Conservation (phyloP, 2,329 filamentous ascomycete genomes). For the Metarhizium album region DNA sequence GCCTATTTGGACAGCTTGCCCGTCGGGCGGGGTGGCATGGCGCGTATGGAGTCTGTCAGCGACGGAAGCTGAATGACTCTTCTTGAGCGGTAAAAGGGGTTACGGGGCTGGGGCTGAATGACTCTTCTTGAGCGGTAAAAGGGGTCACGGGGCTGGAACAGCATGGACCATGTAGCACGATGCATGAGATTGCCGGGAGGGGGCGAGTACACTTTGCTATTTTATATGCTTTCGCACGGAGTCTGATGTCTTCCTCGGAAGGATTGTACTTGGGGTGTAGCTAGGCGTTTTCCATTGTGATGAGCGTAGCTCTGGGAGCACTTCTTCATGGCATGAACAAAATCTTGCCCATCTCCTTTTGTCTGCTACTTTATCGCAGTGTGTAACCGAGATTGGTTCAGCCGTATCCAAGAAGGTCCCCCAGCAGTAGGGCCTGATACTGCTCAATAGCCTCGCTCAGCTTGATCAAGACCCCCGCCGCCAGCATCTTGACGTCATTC, state of each 20-base stretch:
- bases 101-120: too few species aligned
- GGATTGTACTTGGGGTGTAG: slow-evolving; percentile 5
- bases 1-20: slow-evolving; percentile 32
- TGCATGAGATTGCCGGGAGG: slow-evolving; percentile 1
- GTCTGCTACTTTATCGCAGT: not conserved
- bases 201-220: not conserved
- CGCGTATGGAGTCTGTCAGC: slow-evolving; percentile 11
- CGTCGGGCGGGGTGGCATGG: slow-evolving; percentile 22
- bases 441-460: slow-evolving; percentile 72
- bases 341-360: not conserved
- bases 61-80: slow-evolving; percentile 2
- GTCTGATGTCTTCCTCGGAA: not conserved
- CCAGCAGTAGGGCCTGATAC: slow-evolving; percentile 67
- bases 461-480: slow-evolving; percentile 67
- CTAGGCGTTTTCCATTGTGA: not conserved
- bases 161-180: not conserved
- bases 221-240: not conserved
- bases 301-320: not conserved
- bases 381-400: not conserved
- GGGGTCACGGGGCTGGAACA: not conserved
- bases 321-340: not conserved
- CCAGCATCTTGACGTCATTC: slow-evolving; percentile 66
- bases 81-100: not conserved
- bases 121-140: not conserved
- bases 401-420: slow-evolving; percentile 44